Evolutionary conservation across 768 basidiomycete genomes (phyloP), one percentile per base, ranked within the genome.

Genomic region (Rhizopogon salebrosus): DNA sequence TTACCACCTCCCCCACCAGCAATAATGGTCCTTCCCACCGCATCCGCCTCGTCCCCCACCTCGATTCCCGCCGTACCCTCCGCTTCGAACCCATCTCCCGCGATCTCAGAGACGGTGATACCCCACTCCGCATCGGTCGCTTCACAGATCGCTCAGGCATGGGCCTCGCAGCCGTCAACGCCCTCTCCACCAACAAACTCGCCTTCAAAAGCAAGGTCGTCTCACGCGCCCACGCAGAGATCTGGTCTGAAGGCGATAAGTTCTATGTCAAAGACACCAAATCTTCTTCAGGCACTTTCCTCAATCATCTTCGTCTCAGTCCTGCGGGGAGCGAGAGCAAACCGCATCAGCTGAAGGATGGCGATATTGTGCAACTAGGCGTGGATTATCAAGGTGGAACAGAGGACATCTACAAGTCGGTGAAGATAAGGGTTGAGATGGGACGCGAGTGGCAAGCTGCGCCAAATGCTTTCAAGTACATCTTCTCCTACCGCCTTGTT

Each of bases 321-420:
- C 76, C 85, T 1, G 93, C 95, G 10, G 88, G 87, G 43, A 79
- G 82, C 6, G 95, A 95, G 66, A 88, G 85, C 4, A 73, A 83
- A 36, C 81, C 92, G 1, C 85, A 78, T 54, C 81, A 80, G 56
- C 75, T 98, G 60, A 92, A 89, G 70, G 95, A 98, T 56, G 95
- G 95, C 1, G 95, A 98, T 71, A 80, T 98, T 26, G 71, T 98
- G 18, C 95, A 98, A 70, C 83, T 98, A 1, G 95, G 95, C 2
- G 92, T 98, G 24, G 95, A 98, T 66, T 99, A 97, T 70, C 95
- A 98, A 68, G 95, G 95, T 6, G 95, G 95, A 0, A 83, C 90
- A 6, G 94, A 98, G 73, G 95, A 98, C 69, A 93, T 95, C 49
- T 98, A 95, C 70, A 89, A 97, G 72, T 92, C 89, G 54, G 92